phyloP scores from a whole-genome alignment of 306 rosid species.

The Acacia crassicarpa region DNA sequence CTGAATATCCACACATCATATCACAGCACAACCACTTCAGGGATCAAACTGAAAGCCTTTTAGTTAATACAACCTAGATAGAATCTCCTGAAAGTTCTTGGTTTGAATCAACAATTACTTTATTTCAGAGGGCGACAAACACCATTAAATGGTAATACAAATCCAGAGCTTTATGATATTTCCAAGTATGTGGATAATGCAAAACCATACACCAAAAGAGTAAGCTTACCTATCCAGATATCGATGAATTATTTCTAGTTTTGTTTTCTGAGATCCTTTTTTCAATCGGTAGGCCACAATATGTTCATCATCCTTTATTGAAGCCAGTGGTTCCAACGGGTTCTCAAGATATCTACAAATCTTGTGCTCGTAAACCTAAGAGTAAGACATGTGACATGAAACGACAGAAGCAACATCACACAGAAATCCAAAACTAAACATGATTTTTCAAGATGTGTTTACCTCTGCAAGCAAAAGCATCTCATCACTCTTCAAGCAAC shows the following conservation, averaged over 20 bases:
- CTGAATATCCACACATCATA: background rate
- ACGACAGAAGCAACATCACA: constrained; percentile 16
- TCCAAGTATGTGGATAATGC: constrained; percentile 3
- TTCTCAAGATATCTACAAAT: constrained; percentile 75
- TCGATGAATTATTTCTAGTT: constrained; percentile 81
- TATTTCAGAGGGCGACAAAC: background rate
- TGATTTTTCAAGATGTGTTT: constrained; percentile 30
- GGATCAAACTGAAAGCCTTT: constrained; percentile 19
- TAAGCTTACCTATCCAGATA: constrained; percentile 70
- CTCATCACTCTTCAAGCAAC: constrained; percentile 92
- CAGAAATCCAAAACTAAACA: background rate
- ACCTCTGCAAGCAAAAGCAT: constrained; percentile 94
- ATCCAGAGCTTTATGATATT: constrained; percentile 19
- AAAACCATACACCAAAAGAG: constrained; percentile 24
- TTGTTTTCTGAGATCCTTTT: constrained; percentile 52
- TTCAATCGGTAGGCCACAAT: constrained; percentile 85
- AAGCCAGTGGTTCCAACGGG: constrained; percentile 62
- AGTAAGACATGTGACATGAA: constrained; percentile 31
- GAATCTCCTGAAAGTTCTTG: constrained; percentile 7
- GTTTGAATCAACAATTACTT: constrained; percentile 3
- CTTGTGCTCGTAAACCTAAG: constrained; percentile 73
- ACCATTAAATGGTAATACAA: constrained; percentile 5
- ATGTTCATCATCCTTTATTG: constrained; percentile 88
- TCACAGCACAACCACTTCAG: background rate
- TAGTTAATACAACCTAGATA: constrained; percentile 28